These are phyloP conservation scores for Blastocladiella emersonii DNA, from an alignment of 371 early-diverging fungal genomes.

Conservation along the genomic window DNA sequence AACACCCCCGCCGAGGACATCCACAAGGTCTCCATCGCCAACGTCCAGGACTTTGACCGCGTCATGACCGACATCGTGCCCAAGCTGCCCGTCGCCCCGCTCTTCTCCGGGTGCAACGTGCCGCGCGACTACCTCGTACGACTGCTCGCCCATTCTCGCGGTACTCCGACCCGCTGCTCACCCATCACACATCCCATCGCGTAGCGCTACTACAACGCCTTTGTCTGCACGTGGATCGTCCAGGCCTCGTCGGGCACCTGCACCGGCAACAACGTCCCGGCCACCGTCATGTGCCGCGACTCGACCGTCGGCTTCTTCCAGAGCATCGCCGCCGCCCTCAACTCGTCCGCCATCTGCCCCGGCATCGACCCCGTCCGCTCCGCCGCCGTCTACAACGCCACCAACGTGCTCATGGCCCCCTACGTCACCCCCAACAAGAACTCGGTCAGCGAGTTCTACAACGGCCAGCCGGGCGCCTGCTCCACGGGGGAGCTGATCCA, in stretches of 20 bases:
- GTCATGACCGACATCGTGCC: neutral
- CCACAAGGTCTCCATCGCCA: neutral
- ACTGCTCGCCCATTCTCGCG: neutral
- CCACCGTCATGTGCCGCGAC: neutral
- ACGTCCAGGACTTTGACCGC: neutral
- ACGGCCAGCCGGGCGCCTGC: neutral
- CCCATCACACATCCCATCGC: neutral
- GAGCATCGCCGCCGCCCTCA: neutral
- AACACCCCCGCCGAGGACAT: neutral
- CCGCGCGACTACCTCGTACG: neutral
- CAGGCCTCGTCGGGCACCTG: neutral
- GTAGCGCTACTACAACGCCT: neutral
- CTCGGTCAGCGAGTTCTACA: neutral
- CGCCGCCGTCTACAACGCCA: neutral
- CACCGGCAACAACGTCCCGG: neutral
- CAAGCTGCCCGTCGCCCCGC: neutral
- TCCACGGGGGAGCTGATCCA: neutral
- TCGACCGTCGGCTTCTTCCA: neutral
- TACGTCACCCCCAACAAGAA: neutral
- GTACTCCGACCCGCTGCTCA: neutral
- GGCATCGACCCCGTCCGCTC: neutral
- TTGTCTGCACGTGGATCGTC: neutral
- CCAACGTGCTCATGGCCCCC: neutral
- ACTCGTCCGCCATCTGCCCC: neutral
- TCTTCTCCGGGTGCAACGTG: neutral